These are phyloP conservation scores for Cercospora sp. DNA, from an alignment of 2,329 filamentous ascomycete genomes.

Conservation along the genomic window DNA sequence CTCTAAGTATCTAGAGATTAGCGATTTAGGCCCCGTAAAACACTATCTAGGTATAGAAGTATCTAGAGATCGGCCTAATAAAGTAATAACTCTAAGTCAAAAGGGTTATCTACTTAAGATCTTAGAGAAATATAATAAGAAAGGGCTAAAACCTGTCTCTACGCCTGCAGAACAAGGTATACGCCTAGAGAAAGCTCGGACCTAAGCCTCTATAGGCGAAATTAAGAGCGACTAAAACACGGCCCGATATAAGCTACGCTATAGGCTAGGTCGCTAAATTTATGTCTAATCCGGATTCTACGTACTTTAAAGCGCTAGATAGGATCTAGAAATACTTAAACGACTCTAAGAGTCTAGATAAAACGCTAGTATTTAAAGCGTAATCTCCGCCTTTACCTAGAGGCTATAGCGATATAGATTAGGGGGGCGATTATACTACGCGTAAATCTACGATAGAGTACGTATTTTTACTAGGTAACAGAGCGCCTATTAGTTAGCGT, in stretches of 20 bases:
- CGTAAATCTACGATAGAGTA: too few species aligned
- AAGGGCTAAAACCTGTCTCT: slow-evolving; percentile 13
- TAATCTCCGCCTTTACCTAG: slow-evolving; percentile 4
- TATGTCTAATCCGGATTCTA: slow-evolving; percentile 12
- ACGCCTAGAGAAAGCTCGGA: slow-evolving; percentile 15
- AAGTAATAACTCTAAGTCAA: slow-evolving; percentile 8
- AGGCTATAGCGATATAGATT: slow-evolving; percentile 1
- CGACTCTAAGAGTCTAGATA: not conserved
- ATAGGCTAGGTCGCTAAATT: slow-evolving; percentile 7
- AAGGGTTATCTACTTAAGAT: slow-evolving; percentile 14
- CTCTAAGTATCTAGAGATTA: slow-evolving; percentile 13
- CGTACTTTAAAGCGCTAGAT: slow-evolving; percentile 14
- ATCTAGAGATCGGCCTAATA: slow-evolving; percentile 14
- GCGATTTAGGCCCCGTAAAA: slow-evolving; percentile 8
- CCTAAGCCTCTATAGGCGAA: not conserved
- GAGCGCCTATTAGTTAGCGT: too few species aligned
- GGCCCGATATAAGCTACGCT: slow-evolving; percentile 1
- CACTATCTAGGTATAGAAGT: slow-evolving; percentile 14
- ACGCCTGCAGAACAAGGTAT: slow-evolving; percentile 7
- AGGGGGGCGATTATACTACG: slow-evolving; percentile 13
- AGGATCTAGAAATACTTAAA: slow-evolving; percentile 19
- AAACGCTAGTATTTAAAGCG: slow-evolving; percentile 6
- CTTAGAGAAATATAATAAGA: slow-evolving; percentile 17
- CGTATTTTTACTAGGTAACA: too few species aligned
- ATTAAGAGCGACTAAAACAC: slow-evolving; percentile 2